Base-by-base conservation (phyloP, 1,139 yeast species). In the Saccharomyces hybrid region DNA sequence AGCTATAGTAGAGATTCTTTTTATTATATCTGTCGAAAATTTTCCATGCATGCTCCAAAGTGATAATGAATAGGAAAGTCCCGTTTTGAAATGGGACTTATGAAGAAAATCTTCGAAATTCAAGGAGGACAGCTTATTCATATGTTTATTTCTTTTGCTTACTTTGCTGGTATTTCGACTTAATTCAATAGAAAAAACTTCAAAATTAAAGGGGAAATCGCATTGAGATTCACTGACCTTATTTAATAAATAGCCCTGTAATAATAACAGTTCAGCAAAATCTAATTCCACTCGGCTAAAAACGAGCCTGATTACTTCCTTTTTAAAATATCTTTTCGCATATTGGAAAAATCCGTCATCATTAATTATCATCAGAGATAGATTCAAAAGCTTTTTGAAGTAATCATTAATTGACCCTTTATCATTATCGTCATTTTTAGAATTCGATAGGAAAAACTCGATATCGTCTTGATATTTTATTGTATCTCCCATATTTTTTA, bases 391-490 rank as follows among this genome's bases (percentile, higher is more conserved):
- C n/a, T 59, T 59, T 1, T 64, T 57, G 14, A 56, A 27, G 16
- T 26, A 14, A 3, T 26, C 48, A 6, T 54, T 11, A 59, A 57
- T 7, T 48, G 24, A 5, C 50, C 48, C n/a, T 26, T 32, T n/a
- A 49, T 32, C 31, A 56, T n/a, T 6, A 32, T 28, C 3, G 27
- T 41, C 8, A 57, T 51, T 6, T 51, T 46, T 14, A 56, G 54
- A 6, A 55, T 55, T 12, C 55, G 34, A 12, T 48, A 52, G 51
- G 19, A 65, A 46, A 53, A 66, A 66, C 7, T 66, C 69, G n/a
- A 64, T 53, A 44, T 68, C 71, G 41, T 67, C 68, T 55, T 64
- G 63, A 53, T 61, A 66, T 53, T 65, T 62, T 24, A 65, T 48
- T 6, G 59, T 57, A 27, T 64, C 62, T 9, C 71, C 70, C 57